Base-by-base conservation (phyloP, 1,284 basidiomycete genomes). In the Tilletia setariae region DNA sequence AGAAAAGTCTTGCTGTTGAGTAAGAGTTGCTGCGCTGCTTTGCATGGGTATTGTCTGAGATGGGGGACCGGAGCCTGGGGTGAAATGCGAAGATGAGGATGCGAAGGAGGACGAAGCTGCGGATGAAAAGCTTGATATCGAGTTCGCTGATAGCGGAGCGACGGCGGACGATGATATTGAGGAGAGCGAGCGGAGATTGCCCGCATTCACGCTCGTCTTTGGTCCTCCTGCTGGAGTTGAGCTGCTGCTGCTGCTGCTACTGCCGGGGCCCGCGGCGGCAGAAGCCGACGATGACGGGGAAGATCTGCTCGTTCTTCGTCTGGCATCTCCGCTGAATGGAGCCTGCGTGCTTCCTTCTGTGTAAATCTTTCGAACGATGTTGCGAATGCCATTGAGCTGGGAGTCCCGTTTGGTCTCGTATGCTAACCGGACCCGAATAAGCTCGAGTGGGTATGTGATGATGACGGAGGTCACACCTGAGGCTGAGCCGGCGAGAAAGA, bases 341-440 rank as follows among this genome's bases (percentile, higher is more conserved):
- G 78, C 78, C 59, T 77, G 74, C 1, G 78, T 80, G 15, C 72
- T 68, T 19, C 81, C 81, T 56, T 82, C 81, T 25, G 72, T 67
- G 42, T 81, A 82, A 59, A 82, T 82, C 68, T 76, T 75, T 0
- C 62, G 32, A 19, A 82, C 74, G 59, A 81, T 81, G 23, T 69
- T 61, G 40, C 69, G 62, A 47, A 82, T 40, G 13, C 73, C 72
- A 2, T 76, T 76, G 35, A 73, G 71, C 77, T 74, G 79, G 67
- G 49, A 80, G 75, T 64, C 84, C 1, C 75, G 76, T 74, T 86
- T 87, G 2, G 92, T 96, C 74, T 92, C 88, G 80, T 91, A 97
- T 0, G 96, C 96, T 86, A 98, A 88, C 67, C 96, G 90, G 16
- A 99, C 96, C 63, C 96, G 90, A 68, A 98, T 90, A 53, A 98